Percentiles rank a stretch among this genome's conserved stretches.
Evolutionary conservation across 805 yeast genomes (phyloP).

Genomic region (Yarrowia sp.): DNA sequence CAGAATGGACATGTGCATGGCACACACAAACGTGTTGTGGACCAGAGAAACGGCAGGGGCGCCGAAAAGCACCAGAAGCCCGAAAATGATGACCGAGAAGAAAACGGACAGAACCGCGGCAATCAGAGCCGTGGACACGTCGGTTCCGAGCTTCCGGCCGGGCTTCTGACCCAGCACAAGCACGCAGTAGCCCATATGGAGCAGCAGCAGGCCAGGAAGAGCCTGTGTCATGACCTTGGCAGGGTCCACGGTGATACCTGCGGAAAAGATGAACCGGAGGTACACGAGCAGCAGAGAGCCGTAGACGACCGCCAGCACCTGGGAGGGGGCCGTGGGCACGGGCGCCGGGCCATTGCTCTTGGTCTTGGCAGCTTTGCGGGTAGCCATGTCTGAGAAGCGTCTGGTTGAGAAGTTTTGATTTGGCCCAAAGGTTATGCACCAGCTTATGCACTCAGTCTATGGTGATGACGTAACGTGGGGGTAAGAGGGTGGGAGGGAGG

Average conservation of each 20-base stretch:
- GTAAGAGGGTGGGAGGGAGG: no score
- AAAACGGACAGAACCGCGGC: slow-evolving; percentile 47
- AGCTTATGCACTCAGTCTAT: slow-evolving; percentile 2
- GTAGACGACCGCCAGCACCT: slow-evolving; percentile 26
- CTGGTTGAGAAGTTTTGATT: slow-evolving; percentile 30
- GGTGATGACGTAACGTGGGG: background rate
- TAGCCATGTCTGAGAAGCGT: slow-evolving; percentile 28
- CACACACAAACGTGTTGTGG: slow-evolving; percentile 63
- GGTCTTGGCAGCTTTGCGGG: slow-evolving; percentile 29
- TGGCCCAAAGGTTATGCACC: slow-evolving; percentile 34
- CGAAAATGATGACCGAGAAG: slow-evolving; percentile 46
- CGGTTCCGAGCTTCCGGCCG: slow-evolving; percentile 24
- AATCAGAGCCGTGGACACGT: slow-evolving; percentile 45
- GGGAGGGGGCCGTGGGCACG: slow-evolving; percentile 12
- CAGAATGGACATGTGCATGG: slow-evolving; percentile 67
- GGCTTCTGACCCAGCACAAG: slow-evolving; percentile 34
- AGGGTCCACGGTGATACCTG: slow-evolving; percentile 41
- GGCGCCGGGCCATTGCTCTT: slow-evolving; percentile 25
- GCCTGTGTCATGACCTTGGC: slow-evolving; percentile 42
- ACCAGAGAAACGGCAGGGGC: slow-evolving; percentile 71
- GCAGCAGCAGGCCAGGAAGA: slow-evolving; percentile 40
- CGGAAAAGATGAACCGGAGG: slow-evolving; percentile 25
- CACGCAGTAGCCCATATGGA: slow-evolving; percentile 45
- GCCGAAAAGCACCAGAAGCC: slow-evolving; percentile 68
- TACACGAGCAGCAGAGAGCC: slow-evolving; percentile 23